phyloP scores from a whole-genome alignment of 2,329 filamentous ascomycete genomes.

The Ophiostoma ips region DNA sequence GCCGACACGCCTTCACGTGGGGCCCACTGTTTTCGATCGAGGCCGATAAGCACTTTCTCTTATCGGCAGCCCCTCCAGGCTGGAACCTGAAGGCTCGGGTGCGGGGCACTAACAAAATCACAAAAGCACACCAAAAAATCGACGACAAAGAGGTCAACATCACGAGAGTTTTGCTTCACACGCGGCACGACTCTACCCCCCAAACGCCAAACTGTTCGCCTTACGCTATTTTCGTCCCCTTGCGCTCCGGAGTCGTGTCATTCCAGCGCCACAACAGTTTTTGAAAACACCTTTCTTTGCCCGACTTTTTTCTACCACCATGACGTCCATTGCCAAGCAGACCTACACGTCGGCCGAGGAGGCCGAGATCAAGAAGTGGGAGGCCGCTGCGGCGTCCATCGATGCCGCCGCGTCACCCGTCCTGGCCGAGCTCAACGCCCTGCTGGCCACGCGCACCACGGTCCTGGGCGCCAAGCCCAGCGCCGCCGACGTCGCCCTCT shows the following conservation, averaged over 20 bases:
- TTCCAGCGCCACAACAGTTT: slow-evolving; percentile 11
- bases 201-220: slow-evolving; percentile 29
- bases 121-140: background rate
- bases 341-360: slow-evolving; percentile 69
- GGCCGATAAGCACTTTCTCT: background rate
- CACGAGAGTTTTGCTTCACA: background rate
- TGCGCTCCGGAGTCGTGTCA: slow-evolving; percentile 21
- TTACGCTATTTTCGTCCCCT: slow-evolving; percentile 24
- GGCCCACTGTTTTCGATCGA: background rate
- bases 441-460: slow-evolving; percentile 79
- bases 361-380: slow-evolving; percentile 80
- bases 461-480: slow-evolving; percentile 82
- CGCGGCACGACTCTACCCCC: background rate
- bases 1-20: background rate
- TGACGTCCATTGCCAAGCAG: slow-evolving; percentile 49
- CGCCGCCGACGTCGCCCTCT: slow-evolving; percentile 72
- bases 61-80: background rate
- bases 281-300: background rate
- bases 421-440: slow-evolving; percentile 67
- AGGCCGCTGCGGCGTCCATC: slow-evolving; percentile 61
- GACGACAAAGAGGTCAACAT: background rate
- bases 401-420: slow-evolving; percentile 33
- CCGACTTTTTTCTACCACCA: slow-evolving; percentile 20
- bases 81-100: background rate
- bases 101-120: background rate